A percentile compares a stretch with the other conserved stretches of the same genome.
These are phyloP conservation scores for Xenoacremonium recifei DNA, from an alignment of 2,329 filamentous ascomycete species.

Conservation along the genomic window DNA sequence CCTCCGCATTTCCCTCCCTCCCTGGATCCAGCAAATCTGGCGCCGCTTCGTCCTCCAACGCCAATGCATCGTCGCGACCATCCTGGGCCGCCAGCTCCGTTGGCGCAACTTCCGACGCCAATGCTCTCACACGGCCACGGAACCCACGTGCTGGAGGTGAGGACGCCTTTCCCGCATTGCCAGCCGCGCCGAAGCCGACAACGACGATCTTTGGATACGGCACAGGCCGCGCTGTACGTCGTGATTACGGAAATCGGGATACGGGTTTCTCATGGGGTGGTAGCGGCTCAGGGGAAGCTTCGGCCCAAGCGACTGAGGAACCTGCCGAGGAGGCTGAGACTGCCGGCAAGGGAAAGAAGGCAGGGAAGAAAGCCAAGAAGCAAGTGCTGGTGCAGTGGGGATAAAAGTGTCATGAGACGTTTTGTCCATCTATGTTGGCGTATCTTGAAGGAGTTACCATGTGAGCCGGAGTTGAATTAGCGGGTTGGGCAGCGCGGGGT, in stretches of 20 bases:
- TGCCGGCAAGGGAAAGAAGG: constrained; percentile 51
- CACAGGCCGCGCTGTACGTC: constrained; percentile 48
- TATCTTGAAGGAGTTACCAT: not conserved
- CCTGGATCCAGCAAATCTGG: constrained; percentile 23
- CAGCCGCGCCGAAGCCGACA: constrained; percentile 68
- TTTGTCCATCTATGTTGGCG: not conserved
- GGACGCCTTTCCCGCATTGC: constrained; percentile 81
- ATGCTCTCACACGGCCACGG: constrained; percentile 14
- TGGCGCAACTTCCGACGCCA: constrained; percentile 21
- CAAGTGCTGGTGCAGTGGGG: constrained; percentile 62
- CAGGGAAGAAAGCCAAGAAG: constrained; percentile 59
- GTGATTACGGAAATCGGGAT: constrained; percentile 48
- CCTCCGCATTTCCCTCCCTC: constrained; percentile 45
- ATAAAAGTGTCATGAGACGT: constrained; percentile 28
- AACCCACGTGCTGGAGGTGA: constrained; percentile 29
- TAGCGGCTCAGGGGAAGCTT: constrained; percentile 21
- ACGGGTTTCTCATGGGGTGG: constrained; percentile 56
- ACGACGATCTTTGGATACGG: constrained; percentile 64
- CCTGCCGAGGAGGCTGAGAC: constrained; percentile 28
- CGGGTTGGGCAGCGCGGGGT: not conserved
- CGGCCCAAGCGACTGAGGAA: constrained; percentile 22
- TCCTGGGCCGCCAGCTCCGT: constrained; percentile 28
- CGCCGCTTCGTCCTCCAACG: constrained; percentile 18
- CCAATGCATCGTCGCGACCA: constrained; percentile 22
- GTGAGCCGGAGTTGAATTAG: not conserved